Base-by-base conservation (phyloP, 2,329 filamentous ascomycete genomes). In the Allantophomopsis cytisporea region DNA sequence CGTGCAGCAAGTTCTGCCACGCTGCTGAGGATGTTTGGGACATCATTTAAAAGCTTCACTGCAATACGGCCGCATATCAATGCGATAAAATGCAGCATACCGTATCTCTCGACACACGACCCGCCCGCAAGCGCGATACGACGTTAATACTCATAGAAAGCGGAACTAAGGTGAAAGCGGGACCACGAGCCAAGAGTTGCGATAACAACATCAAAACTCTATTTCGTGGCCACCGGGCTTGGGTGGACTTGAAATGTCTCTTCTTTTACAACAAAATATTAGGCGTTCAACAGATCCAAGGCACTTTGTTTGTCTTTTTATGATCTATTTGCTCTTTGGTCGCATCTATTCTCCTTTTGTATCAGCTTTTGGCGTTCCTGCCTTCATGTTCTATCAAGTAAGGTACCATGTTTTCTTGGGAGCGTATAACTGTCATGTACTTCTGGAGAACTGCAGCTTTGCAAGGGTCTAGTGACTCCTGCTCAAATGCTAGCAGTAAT, bases 1-100 rank as follows among this genome's bases (percentile, higher is more conserved):
- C 91, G 34, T 98, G 91, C 72, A 95, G 89, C 76, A 98, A 96
- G 63, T 96, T 98, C 69, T 96, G 91, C 63, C 91, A 98, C 62
- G 91, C 89, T 32, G 89, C 88, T 34, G 91, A 98, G 64, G 91
- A 98, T 60, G 81, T 82, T 30, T 98, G 91, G 91, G 79, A 85
- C 56, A 83, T 98, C 51, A 74, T 95, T 54, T 98, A 78, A 71
- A 28, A 40, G 39, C n/a, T 18, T 6, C 16, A 38, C 20, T 23
- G 12, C 16, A 16, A 18, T 18, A 38, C 36, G 23, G 47, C 48
- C 37, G 42, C 39, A 36, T 38, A 38, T n/a, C 20, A 49, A 18
- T 41, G 13, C 37, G 12, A 34, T 16, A 12, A 28, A 8, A 28
- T 28, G 11, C 23, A 28, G 11, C 23, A 28, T 12, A 8, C 23